These are phyloP conservation scores for Penicillium sp. DNA, from an alignment of 2,329 filamentous ascomycete genomes.

Conservation along the genomic window DNA sequence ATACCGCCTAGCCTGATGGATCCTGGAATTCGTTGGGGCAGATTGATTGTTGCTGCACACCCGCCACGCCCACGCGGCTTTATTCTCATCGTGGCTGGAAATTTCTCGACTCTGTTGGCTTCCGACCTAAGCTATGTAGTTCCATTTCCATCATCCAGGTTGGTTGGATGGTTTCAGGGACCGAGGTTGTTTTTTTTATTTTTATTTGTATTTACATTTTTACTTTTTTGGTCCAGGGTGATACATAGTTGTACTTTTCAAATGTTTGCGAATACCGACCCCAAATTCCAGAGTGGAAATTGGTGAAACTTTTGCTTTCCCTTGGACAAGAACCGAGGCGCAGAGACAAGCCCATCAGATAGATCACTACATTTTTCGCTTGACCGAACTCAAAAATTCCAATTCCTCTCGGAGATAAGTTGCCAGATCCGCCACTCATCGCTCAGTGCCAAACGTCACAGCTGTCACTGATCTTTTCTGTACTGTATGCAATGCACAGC, in stretches of 20 bases:
- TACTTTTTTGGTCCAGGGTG: neutral
- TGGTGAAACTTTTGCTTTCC: too few species aligned
- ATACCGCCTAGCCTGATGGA: slow-evolving; percentile 16
- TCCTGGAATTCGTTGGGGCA: neutral
- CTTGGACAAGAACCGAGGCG: too few species aligned
- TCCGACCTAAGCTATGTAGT: neutral
- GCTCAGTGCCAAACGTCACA: neutral
- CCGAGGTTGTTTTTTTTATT: neutral
- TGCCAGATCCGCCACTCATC: neutral
- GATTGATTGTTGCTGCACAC: neutral
- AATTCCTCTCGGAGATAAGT: neutral
- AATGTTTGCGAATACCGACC: neutral
- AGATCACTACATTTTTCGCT: neutral
- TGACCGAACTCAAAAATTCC: neutral
- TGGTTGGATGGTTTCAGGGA: neutral
- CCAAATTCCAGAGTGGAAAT: neutral
- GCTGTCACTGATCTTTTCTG: neutral
- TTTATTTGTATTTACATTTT: too few species aligned
- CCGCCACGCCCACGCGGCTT: slow-evolving; percentile 25
- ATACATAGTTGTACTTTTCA: too few species aligned
- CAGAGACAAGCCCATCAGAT: neutral
- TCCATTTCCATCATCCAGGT: neutral
- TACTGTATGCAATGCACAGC: neutral
- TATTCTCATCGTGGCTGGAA: slow-evolving; percentile 14
- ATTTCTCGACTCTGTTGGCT: neutral